Conservation (phyloP, 2,329 filamentous ascomycete genomes). For the Aureobasidium lini region DNA sequence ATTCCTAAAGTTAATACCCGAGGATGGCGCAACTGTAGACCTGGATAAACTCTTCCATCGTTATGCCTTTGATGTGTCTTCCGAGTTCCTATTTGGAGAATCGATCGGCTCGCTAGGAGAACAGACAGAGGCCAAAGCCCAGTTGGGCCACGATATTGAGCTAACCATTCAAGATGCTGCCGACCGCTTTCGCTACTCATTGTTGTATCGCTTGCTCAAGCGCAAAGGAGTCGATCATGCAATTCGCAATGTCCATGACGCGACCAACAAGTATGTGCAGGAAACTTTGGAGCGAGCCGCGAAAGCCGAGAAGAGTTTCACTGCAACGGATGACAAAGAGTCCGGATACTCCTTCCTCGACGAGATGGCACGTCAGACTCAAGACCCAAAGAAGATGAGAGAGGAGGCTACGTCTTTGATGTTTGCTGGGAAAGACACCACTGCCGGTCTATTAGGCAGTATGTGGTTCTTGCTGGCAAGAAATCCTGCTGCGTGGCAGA, state of each 20-base stretch:
- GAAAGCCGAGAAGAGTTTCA: conserved; percentile 6
- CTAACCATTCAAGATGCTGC: conserved; percentile 12
- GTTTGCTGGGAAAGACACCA: conserved; percentile 47
- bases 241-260: conserved; percentile 8
- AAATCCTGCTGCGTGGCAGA: conserved; percentile 19
- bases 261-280: conserved; percentile 16
- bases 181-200: conserved; percentile 14
- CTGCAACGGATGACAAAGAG: background rate
- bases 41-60: conserved; percentile 56
- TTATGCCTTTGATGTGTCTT: conserved; percentile 58
- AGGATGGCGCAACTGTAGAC: conserved; percentile 48
- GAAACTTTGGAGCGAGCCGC: conserved; percentile 16
- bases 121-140: conserved; percentile 12
- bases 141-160: conserved; percentile 17
- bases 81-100: conserved; percentile 58
- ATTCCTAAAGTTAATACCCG: conserved; percentile 52
- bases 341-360: conserved; percentile 49
- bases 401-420: conserved; percentile 42
- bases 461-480: conserved; percentile 26
- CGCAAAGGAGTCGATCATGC: conserved; percentile 5
- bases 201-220: conserved; percentile 13
- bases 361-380: conserved; percentile 45
- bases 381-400: conserved; percentile 32
- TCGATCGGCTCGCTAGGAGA: conserved; percentile 19
- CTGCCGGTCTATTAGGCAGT: conserved; percentile 39